A percentile compares a stretch with the other conserved stretches of the same genome.
Evolutionary conservation across 2,329 filamentous ascomycete species (phyloP).

Genomic region (Didymosphaeria variabile): DNA sequence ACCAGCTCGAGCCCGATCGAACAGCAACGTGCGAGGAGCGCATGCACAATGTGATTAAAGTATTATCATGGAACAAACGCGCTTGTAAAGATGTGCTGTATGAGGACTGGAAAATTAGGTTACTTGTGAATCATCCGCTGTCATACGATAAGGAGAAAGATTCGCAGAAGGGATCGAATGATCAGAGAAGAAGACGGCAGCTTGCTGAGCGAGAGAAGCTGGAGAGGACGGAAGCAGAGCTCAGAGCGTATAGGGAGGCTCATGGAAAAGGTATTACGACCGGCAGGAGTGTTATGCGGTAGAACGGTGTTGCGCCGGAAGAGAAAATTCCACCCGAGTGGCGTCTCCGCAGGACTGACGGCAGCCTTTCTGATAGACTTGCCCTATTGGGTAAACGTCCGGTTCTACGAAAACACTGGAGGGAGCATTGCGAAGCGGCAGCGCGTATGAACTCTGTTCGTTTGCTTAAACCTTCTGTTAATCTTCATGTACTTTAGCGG

Average conservation of each 20-base stretch:
- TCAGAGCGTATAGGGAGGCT: conserved; percentile 15
- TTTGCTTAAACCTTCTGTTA: not conserved
- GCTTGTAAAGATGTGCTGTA: conserved; percentile 29
- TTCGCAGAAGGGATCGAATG: conserved; percentile 27
- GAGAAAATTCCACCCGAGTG: not conserved
- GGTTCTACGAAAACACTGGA: not conserved
- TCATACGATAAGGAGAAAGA: conserved; percentile 27
- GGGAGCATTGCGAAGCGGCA: not conserved
- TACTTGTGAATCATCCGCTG: conserved; percentile 27
- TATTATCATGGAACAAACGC: conserved; percentile 24
- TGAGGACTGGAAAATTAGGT: conserved; percentile 27
- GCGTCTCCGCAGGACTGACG: not conserved
- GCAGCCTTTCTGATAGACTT: not conserved
- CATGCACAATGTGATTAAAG: conserved; percentile 20
- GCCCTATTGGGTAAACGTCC: not conserved
- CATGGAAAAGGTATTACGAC: not conserved
- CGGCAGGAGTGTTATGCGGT: not conserved
- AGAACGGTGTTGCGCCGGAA: not conserved
- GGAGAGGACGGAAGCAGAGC: conserved; percentile 20
- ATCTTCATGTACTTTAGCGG: too few species aligned
- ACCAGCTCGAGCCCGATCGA: conserved; percentile 16
- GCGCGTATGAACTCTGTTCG: not conserved
- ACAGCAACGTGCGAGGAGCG: conserved; percentile 23
- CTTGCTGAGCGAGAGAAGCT: conserved; percentile 20
- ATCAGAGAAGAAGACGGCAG: conserved; percentile 24